phyloP scores from a whole-genome alignment of 2,329 filamentous ascomycete genomes.

The Fusarium falciforme region DNA sequence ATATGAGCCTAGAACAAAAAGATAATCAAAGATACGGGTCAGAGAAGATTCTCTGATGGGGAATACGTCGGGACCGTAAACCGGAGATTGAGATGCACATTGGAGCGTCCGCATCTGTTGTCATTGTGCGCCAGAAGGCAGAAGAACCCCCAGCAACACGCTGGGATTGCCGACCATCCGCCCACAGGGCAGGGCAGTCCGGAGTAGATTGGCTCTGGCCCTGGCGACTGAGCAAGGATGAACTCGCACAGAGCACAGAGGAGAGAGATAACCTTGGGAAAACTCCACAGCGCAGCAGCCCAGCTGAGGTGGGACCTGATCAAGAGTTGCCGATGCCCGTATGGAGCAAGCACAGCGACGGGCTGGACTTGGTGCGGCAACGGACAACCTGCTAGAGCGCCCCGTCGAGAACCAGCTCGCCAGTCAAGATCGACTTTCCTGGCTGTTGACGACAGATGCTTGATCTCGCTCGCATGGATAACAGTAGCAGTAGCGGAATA shows the following conservation, averaged over 20 bases:
- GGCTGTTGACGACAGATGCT: neutral
- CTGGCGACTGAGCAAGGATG: neutral
- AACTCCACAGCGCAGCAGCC: neutral
- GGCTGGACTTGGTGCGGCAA: conserved; percentile 26
- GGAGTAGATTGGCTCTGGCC: neutral
- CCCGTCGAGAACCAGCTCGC: neutral
- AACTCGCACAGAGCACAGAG: neutral
- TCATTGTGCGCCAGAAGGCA: neutral
- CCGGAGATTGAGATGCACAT: conserved; percentile 7
- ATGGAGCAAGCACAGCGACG: neutral
- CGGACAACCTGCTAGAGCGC: conserved; percentile 6
- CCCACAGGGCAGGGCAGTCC: neutral
- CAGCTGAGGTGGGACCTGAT: conserved; percentile 6
- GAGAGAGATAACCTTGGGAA: neutral
- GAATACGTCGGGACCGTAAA: neutral
- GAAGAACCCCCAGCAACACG: neutral
- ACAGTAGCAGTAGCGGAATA: neutral
- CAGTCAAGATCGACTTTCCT: neutral
- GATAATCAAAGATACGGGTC: neutral
- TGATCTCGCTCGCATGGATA: neutral
- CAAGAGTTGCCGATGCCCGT: conserved; percentile 2
- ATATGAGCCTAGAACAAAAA: neutral
- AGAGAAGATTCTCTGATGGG: neutral
- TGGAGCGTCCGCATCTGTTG: neutral
- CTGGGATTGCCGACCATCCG: neutral